Evolutionary conservation across 2,329 filamentous ascomycete genomes (phyloP).

Genomic region (Aspergillus calidoustus): DNA sequence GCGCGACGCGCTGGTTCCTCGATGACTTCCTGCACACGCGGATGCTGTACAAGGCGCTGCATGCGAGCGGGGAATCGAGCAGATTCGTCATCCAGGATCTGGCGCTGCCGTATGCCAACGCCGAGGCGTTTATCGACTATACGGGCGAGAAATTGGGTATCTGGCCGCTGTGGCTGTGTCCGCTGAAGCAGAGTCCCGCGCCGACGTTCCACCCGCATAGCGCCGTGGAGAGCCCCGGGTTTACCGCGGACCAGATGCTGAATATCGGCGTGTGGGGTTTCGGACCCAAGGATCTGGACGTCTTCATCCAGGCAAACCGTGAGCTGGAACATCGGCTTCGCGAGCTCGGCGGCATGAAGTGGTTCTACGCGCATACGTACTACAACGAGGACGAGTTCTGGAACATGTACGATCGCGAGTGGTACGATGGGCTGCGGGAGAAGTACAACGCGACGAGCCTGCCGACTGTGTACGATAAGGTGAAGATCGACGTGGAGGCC

Average conservation of each 20-base stretch:
- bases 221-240: constrained; percentile 32
- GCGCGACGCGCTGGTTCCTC: constrained; percentile 61
- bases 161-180: constrained; percentile 65
- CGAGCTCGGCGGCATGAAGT: constrained; percentile 77
- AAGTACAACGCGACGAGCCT: constrained; percentile 43
- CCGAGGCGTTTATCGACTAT: constrained; percentile 57
- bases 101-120: constrained; percentile 59
- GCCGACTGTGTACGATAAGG: constrained; percentile 29
- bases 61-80: constrained; percentile 60
- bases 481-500: constrained; percentile 23
- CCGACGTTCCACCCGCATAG: constrained; percentile 23
- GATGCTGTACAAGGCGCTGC: constrained; percentile 66
- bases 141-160: constrained; percentile 47
- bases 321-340: constrained; percentile 71
- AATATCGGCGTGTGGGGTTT: constrained; percentile 79
- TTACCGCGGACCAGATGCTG: constrained; percentile 40
- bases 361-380: constrained; percentile 85
- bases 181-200: constrained; percentile 48
- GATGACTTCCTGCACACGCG: constrained; percentile 66
- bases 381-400: constrained; percentile 66
- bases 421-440: constrained; percentile 43
- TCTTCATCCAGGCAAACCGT: constrained; percentile 72
- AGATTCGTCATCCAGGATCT: constrained; percentile 68
- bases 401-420: constrained; percentile 44
- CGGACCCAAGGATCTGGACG: constrained; percentile 57